Base-by-base conservation (phyloP, 116 monocot species). In the Thalassia testudinum region DNA sequence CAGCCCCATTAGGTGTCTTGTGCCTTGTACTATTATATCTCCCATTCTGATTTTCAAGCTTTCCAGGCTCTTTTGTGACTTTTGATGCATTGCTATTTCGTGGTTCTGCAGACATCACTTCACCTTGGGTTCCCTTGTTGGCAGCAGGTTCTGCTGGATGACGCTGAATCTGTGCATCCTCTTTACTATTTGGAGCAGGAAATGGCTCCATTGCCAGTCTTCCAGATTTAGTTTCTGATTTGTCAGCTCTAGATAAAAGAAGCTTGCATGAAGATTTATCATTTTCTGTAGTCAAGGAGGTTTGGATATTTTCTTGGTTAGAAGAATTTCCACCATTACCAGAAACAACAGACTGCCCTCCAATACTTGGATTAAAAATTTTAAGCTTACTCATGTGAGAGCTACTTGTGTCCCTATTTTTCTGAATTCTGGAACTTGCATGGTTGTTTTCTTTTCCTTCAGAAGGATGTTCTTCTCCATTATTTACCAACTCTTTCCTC, bases 1-100 rank as follows among this genome's bases (percentile, higher is more conserved):
- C 79, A 60, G 29, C 64, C 52, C 64, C 42, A 61, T 62, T 82
- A 53, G 72, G 59, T 14, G 56, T 74, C 16, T 55, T 26, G 52
- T 76, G 70, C 48, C 56, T 79, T 22, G 50, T 24, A 52, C 24
- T 70, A 7, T 58, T 27, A 15, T 57, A 66, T 3, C 23, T 20
- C 50, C 67, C 75, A 71, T 69, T 75, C 26, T 59, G 72, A 21
- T 38, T 62, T 53, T 72, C 69, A 47, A 30, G 15, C 19, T 45
- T 45, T 2, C 45, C 15, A 13, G 45, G 45, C 45, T 45, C 45
- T 13, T 7, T 45, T 5, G 15, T n/a, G 15, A 34, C 30, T 3
- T 10, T 10, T 10, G 10, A 34, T 3, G 3, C 30, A 10, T 34
- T 10, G 10, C 10, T 34, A 34, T 34, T 34, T 10, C 3, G 6